Percentiles rank a stretch among this genome's conserved stretches.
These are phyloP conservation scores for Beauveria caledonica DNA, from an alignment of 2,329 filamentous ascomycete species.

Conservation along the genomic window DNA sequence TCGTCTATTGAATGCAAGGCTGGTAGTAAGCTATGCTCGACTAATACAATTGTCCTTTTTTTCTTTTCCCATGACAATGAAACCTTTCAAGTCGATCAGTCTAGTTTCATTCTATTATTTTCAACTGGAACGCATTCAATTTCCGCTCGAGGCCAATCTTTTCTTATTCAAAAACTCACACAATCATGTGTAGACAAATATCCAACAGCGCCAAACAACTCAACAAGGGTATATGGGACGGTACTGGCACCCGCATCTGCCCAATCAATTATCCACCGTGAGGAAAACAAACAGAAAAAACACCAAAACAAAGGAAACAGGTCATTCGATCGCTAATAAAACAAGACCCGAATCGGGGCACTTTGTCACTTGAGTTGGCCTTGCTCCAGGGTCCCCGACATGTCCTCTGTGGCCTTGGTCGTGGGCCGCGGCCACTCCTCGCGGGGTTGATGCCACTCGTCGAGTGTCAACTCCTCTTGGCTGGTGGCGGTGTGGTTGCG, in stretches of 20 bases:
- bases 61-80: no score
- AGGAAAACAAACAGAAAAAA: no score
- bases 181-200: no score
- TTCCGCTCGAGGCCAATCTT: no score
- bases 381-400: not conserved
- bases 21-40: not conserved
- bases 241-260: not conserved
- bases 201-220: not conserved
- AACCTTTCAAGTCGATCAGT: no score
- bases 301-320: no score
- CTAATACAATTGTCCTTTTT: not conserved
- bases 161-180: no score
- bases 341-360: not conserved
- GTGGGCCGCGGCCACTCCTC: not conserved
- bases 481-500: not conserved
- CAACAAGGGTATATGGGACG: not conserved
- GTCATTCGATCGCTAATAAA: not conserved
- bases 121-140: no score
- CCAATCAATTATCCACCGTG: not conserved
- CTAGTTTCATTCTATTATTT: no score
- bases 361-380: no score
- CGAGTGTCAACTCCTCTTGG: conserved; percentile 10
- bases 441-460: conserved; percentile 6
- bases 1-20: not conserved
- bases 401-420: not conserved